Conservation (phyloP, 192 early-diverging fungal genomes). For the Backusella macrospora region DNA sequence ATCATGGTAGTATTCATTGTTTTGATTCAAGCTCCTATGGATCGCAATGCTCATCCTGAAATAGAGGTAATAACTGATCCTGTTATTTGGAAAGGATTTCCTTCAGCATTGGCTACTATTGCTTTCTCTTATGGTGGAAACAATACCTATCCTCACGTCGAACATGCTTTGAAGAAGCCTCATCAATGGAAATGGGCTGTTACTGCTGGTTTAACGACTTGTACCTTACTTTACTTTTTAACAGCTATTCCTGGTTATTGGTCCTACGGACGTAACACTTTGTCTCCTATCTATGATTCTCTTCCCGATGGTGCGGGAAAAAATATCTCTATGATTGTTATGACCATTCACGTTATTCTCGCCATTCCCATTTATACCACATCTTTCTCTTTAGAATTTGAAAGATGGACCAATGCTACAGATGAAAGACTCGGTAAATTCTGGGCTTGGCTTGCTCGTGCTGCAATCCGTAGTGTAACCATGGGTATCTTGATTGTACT, state of each 20-base stretch:
- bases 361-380: slow-evolving; percentile 79
- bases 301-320: slow-evolving; percentile 66
- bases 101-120: slow-evolving; percentile 78
- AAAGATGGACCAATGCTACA: slow-evolving; percentile 63
- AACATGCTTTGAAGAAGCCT: slow-evolving; percentile 77
- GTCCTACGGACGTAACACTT: slow-evolving; percentile 66
- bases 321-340: slow-evolving; percentile 68
- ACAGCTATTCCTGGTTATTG: slow-evolving; percentile 74
- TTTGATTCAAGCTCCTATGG: slow-evolving; percentile 59
- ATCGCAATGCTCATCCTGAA: slow-evolving; percentile 43
- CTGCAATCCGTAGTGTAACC: slow-evolving; percentile 57
- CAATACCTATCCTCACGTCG: slow-evolving; percentile 84
- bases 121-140: slow-evolving; percentile 86
- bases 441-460: slow-evolving; percentile 58
- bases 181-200: slow-evolving; percentile 71
- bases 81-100: slow-evolving; percentile 71
- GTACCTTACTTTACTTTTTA: slow-evolving; percentile 70
- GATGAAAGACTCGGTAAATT: slow-evolving; percentile 52
- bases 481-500: slow-evolving; percentile 58
- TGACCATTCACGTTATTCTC: slow-evolving; percentile 81
- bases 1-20: slow-evolving; percentile 75
- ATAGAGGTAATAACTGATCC: slow-evolving; percentile 43
- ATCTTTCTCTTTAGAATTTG: slow-evolving; percentile 74
- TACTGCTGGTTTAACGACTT: slow-evolving; percentile 61
- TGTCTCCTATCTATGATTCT: slow-evolving; percentile 73